These are phyloP conservation scores for Xylaria longipes DNA, from an alignment of 495 filamentous ascomycete species.

Conservation along the genomic window DNA sequence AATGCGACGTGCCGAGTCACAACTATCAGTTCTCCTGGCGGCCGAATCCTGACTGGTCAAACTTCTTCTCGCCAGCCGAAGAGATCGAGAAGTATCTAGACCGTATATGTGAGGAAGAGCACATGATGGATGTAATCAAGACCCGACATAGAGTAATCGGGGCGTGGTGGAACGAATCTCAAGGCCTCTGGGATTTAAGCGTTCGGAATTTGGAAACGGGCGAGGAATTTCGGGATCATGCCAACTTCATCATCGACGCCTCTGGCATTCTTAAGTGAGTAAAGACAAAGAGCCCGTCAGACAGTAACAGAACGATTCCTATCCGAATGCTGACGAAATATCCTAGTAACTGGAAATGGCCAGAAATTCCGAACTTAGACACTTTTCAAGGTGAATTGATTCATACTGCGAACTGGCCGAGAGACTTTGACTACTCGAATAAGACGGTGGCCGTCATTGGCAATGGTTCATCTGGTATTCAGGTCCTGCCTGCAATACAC, in stretches of 20 bases:
- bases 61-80: slow-evolving; percentile 60
- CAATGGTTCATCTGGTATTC: slow-evolving; percentile 63
- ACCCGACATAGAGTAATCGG: slow-evolving; percentile 46
- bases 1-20: slow-evolving; percentile 62
- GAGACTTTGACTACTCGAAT: slow-evolving; percentile 58
- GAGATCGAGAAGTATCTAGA: slow-evolving; percentile 68
- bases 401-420: slow-evolving; percentile 67
- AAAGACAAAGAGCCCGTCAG: not conserved
- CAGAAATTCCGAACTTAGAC: slow-evolving; percentile 54
- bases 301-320: not conserved
- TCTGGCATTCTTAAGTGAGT: slow-evolving; percentile 65
- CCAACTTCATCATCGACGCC: slow-evolving; percentile 64
- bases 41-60: slow-evolving; percentile 63
- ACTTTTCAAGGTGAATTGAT: slow-evolving; percentile 60
- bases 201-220: slow-evolving; percentile 55
- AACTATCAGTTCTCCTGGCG: slow-evolving; percentile 64
- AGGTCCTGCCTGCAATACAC: slow-evolving; percentile 67
- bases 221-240: slow-evolving; percentile 52
- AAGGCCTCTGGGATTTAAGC: slow-evolving; percentile 57
- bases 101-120: slow-evolving; percentile 60
- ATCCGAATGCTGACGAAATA: slow-evolving; percentile 34
- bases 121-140: slow-evolving; percentile 59
- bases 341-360: slow-evolving; percentile 68
- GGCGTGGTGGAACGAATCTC: slow-evolving; percentile 50
- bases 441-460: slow-evolving; percentile 67